Evolutionary conservation across 2,329 filamentous ascomycete species (phyloP), one percentile per base, ranked within the genome.

Genomic region (Xylaria sp.): DNA sequence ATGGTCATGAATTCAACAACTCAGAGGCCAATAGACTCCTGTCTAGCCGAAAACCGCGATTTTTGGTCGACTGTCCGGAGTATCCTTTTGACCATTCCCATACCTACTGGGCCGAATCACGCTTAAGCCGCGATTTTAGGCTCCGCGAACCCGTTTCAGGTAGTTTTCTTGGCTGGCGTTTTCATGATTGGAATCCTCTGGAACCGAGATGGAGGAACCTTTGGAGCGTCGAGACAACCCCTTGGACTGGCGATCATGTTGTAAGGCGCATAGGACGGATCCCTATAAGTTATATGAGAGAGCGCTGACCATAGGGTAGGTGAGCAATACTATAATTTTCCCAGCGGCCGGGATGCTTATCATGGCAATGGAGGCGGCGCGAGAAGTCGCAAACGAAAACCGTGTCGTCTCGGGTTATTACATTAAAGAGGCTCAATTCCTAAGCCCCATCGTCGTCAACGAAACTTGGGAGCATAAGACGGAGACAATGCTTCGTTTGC

Each of bases 211-310:
- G 86, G 86, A 79, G 84, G 18, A 84, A 84, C 57, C 76, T 84
- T 20, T 76, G 86, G 10, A 78, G 79, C 0, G 63, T 82, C 0
- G 76, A 81, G 10, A 79, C 82, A 3, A 76, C 78, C 1, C 82
- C 83, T 0, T 87, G 86, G 86, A 70, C 86, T 5, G 74, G 76
- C 0, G 82, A 87, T 65, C 84, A 87, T 62, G 75, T 81, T 60
- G 78, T 86, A 34, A 80, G 71, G 70, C 2, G 8, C 44, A 41
- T 18, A 6, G 23, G 39, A 9, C 51, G 50, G 32, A 13, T 52
- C 1, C 55, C 28, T 52, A 20, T 20, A 20, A 18, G 20, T 12
- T 48, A 18, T 1, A 12, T 28, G 34, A 9, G 58, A 3, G 3
- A 13, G 13, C 32, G 39, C 44, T 68, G 13, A 68, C 46, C 10